phyloP scores from a whole-genome alignment of 805 yeast species.

The Yarrowia sp. region DNA sequence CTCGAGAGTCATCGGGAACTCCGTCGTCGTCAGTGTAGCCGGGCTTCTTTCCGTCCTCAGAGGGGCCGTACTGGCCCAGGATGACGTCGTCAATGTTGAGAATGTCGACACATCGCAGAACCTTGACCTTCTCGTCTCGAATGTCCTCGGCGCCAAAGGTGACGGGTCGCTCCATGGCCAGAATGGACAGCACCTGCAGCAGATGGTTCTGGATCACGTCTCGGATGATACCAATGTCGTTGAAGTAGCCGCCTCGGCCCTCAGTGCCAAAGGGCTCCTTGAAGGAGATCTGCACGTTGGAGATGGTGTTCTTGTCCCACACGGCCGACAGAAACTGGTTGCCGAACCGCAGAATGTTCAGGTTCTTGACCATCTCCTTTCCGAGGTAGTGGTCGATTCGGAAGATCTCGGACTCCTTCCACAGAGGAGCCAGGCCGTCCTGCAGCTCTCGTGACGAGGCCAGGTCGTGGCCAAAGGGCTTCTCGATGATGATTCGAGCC shows the following conservation, averaged over 20 bases:
- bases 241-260: conserved; percentile 98
- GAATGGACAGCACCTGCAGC: conserved; percentile 85
- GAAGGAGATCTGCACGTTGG: conserved; percentile 85
- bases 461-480: conserved; percentile 96
- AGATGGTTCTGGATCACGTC: conserved; percentile 99
- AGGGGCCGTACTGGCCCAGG: conserved; percentile 85
- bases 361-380: conserved; percentile 96
- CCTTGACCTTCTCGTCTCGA: conserved; percentile 95
- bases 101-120: conserved; percentile 78
- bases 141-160: conserved; percentile 91
- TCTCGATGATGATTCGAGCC: conserved; percentile 88
- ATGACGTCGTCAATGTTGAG: conserved; percentile 71
- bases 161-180: conserved; percentile 95
- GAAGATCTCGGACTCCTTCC: conserved; percentile 88
- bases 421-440: conserved; percentile 77
- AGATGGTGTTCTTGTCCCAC: conserved; percentile 83
- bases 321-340: conserved; percentile 86
- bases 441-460: conserved; percentile 79
- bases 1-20: conserved; percentile 78
- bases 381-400: conserved; percentile 98
- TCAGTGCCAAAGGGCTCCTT: conserved; percentile 99
- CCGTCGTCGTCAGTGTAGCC: conserved; percentile 92
- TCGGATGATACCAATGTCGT: conserved; percentile 90
- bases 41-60: conserved; percentile 89
- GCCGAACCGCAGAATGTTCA: conserved; percentile 87